A percentile compares a stretch with the other conserved stretches of the same genome.
These are phyloP conservation scores for Carex scoparia DNA, from an alignment of 176 grass and related monocot species.

Conservation along the genomic window DNA sequence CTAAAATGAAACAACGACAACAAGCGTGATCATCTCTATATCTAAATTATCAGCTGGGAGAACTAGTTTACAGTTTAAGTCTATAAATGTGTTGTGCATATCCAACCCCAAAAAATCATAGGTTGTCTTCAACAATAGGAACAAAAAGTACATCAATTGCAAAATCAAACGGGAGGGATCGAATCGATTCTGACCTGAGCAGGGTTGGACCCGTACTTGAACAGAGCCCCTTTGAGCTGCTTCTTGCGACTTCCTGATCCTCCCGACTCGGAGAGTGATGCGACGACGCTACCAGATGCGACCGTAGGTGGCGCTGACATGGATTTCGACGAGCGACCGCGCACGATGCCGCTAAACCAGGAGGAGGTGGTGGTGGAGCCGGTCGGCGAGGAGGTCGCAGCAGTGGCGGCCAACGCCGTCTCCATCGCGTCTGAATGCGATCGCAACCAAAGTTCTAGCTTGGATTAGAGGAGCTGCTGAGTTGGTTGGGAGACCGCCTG, in stretches of 20 bases:
- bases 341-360: constrained; percentile 71
- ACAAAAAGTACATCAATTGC: neutral
- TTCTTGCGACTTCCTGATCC: constrained; percentile 35
- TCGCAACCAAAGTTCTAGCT: constrained; percentile 8
- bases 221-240: constrained; percentile 57
- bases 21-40: neutral
- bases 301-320: constrained; percentile 22
- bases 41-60: neutral
- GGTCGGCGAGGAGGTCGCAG: constrained; percentile 36
- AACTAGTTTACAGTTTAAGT: neutral
- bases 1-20: neutral
- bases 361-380: constrained; percentile 36
- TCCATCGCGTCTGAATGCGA: constrained; percentile 1
- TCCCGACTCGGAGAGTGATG: constrained; percentile 18
- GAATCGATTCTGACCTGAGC: constrained; percentile 46
- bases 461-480: neutral
- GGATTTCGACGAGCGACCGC: constrained; percentile 39
- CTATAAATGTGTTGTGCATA: neutral
- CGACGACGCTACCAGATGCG: constrained; percentile 39
- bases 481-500: neutral
- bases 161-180: neutral
- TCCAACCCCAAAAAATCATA: neutral
- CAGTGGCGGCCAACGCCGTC: constrained; percentile 16
- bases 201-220: constrained; percentile 89
- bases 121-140: neutral